Evolutionary conservation across 768 basidiomycete species (phyloP).

Genomic region (Pseudohyphozyma bogoriensis): DNA sequence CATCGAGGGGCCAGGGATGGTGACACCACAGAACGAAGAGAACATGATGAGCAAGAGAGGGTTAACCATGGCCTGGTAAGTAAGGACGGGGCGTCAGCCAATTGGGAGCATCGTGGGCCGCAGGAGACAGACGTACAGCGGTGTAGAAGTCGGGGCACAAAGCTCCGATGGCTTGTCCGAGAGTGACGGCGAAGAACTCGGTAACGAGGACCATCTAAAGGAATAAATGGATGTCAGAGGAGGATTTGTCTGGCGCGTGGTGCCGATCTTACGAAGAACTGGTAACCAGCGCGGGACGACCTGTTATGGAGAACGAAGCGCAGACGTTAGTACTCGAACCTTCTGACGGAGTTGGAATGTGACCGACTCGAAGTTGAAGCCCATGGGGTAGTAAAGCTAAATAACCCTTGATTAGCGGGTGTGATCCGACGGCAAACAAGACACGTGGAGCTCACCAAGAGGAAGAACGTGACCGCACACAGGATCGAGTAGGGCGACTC

Average conservation of each 20-base stretch:
- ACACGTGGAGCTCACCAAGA: conserved; percentile 33
- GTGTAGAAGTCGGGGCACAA: conserved; percentile 65
- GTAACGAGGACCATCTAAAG: conserved; percentile 46
- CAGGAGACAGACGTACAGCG: conserved; percentile 47
- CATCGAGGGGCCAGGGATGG: conserved; percentile 57
- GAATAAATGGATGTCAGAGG: not conserved
- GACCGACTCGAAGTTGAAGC: no score
- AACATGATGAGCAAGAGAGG: conserved; percentile 50
- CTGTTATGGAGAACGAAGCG: no score
- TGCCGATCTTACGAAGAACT: conserved; percentile 43
- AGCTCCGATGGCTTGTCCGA: conserved; percentile 58
- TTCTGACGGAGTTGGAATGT: no score
- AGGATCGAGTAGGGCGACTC: conserved; percentile 63
- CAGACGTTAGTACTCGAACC: no score
- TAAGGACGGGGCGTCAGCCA: not conserved
- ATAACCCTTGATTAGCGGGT: fast-evolving
- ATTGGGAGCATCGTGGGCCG: not conserved
- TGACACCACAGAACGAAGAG: conserved; percentile 67
- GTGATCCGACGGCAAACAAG: not conserved
- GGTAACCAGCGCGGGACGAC: conserved; percentile 36
- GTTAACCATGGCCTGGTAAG: not conserved
- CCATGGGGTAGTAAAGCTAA: conserved; percentile 32
- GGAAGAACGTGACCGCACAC: conserved; percentile 66
- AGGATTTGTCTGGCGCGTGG: not conserved
- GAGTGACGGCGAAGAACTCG: conserved; percentile 55